phyloP scores from a whole-genome alignment of 1,284 basidiomycete genomes.

The Fomitopsis pinicola region DNA sequence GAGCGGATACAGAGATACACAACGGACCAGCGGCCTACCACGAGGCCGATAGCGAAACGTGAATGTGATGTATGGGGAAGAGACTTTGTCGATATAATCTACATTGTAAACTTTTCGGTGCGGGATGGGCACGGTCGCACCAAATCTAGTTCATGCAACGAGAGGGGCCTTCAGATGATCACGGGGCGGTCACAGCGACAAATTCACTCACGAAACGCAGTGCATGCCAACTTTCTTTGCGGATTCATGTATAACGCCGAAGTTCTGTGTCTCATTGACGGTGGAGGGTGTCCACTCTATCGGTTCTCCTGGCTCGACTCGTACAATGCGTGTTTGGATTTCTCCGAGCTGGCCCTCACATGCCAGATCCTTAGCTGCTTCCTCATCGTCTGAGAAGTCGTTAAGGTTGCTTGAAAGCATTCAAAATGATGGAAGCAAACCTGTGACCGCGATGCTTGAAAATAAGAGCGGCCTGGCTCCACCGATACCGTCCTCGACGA shows the following conservation, averaged over 20 bases:
- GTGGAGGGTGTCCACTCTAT: not conserved
- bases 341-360: not conserved
- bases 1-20: not conserved
- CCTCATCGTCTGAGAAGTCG: not conserved
- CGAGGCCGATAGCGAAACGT: not conserved
- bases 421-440: not conserved
- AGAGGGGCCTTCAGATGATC: too few relatives aligned
- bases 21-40: not conserved
- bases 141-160: too few relatives aligned
- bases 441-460: not conserved
- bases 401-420: not conserved
- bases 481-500: not conserved
- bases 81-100: not conserved
- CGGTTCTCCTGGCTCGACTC: not conserved
- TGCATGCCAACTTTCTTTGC: slow-evolving; percentile 20
- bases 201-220: slow-evolving; percentile 10
- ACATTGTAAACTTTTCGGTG: too few relatives aligned
- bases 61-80: not conserved
- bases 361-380: not conserved
- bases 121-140: too few relatives aligned
- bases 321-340: not conserved
- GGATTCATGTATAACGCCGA: slow-evolving; percentile 16
- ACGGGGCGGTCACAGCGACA: too few relatives aligned
- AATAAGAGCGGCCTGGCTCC: not conserved
- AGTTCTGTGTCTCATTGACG: not conserved